These are phyloP conservation scores for Mrakia frigida DNA, from an alignment of 768 basidiomycete genomes.

Conservation along the genomic window DNA sequence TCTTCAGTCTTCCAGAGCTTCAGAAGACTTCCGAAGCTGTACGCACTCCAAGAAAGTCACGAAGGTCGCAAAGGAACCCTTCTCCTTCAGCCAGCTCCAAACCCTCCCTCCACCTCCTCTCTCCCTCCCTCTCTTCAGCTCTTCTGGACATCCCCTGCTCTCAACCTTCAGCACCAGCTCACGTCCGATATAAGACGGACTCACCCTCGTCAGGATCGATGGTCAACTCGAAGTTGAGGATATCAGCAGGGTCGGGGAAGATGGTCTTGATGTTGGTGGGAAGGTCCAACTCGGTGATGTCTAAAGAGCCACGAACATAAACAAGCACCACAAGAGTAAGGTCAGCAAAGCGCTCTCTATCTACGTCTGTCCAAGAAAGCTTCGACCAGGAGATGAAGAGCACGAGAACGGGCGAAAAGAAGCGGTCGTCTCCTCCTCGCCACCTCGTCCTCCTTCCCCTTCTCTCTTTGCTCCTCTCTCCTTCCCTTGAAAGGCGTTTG, in stretches of 20 bases:
- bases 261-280: slow-evolving; percentile 92
- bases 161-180: not conserved
- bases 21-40: not conserved
- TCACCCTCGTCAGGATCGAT: slow-evolving; percentile 95
- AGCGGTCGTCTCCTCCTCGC: not conserved
- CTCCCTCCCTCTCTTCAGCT: too few relatives aligned
- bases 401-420: not conserved
- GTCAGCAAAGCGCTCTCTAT: not conserved
- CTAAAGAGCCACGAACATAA: slow-evolving; percentile 49
- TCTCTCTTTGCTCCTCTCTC: not conserved
- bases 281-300: slow-evolving; percentile 92
- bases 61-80: too few relatives aligned
- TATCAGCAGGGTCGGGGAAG: slow-evolving; percentile 86
- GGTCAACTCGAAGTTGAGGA: slow-evolving; percentile 91
- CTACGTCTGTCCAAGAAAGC: too few relatives aligned
- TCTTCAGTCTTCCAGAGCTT: not conserved
- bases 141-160: too few relatives aligned
- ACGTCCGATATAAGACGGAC: slow-evolving; percentile 33
- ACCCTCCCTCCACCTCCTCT: not conserved
- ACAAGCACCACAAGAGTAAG: too few relatives aligned
- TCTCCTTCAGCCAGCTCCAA: not conserved
- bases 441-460: too few relatives aligned
- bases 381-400: not conserved
- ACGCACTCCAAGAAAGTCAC: not conserved
- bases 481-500: too few relatives aligned